Base-by-base conservation (phyloP, 129 eudicot species). In the Flaveria linearis region DNA sequence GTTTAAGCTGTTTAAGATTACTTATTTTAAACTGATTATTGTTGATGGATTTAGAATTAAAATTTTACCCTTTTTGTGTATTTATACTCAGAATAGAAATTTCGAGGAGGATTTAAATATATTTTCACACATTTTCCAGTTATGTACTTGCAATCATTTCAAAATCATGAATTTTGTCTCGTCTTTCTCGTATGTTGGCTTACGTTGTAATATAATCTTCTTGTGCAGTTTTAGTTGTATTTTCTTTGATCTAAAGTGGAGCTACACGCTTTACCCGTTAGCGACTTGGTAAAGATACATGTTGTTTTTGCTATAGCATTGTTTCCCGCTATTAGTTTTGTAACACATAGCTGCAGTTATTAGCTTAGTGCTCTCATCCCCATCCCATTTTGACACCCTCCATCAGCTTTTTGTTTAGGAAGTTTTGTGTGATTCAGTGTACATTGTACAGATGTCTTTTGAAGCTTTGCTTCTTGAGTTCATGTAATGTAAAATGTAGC, bases 401-500 rank as follows among this genome's bases (percentile, higher is more conserved):
- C 25, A 4, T 33, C 11, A 28, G 61, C 45, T 56, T 12, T 30
- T 71, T 71, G 43, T 15, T 51, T 51, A 2, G 46, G 25, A 74
- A 74, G 76, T 23, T 58, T 45, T 45, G 13, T 45, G 49, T 26
- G 14, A 43, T 74, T 45, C 57, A 28, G 18, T 71, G 45, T 61
- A 42, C 76, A 58, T 68, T 69, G 76, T 78, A 69, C 51, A 69
- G 45, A 26, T 66, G 67, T 14, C 12, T 9, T n/a, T 60, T 60
- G 50, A 57, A 61, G 52, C 55, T 71, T 23, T 78, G 55, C 41
- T 18, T 45, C 39, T 4, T 33, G 39, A 33, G 49, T 2, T 70
- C 51, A 9, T 71, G 77, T 78, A 77, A 71, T 71, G 76, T 78
- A 71, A 46, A 78, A 49, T 60, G 71, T 60, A 78, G 51, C 42